Conservation (phyloP, 768 basidiomycete species). For the Mycena crocata region DNA sequence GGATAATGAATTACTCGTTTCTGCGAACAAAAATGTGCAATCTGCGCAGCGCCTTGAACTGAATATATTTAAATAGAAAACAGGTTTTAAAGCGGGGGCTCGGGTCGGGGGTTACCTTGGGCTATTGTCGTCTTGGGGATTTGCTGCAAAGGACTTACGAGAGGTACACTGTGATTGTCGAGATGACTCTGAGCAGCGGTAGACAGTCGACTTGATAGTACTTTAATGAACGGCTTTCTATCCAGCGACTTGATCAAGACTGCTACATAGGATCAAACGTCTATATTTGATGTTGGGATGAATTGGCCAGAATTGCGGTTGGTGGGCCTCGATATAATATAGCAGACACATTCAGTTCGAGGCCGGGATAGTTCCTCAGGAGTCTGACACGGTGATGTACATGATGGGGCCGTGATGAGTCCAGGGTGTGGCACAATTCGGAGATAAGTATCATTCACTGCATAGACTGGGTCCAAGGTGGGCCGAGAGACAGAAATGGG, state of each 20-base stretch:
- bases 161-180: constrained; percentile 8
- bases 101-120: not conserved
- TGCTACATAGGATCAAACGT: constrained; percentile 23
- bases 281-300: not conserved
- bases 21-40: not conserved
- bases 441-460: constrained; percentile 16
- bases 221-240: constrained; percentile 18
- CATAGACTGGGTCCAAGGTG: not conserved
- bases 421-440: not conserved
- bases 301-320: not conserved
- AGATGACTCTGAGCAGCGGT: not conserved
- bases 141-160: not conserved
- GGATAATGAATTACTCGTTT: not conserved
- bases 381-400: constrained; percentile 13
- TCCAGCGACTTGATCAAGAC: constrained; percentile 8
- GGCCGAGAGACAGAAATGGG: not conserved
- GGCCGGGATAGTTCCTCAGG: not conserved
- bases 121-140: not conserved
- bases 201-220: not conserved
- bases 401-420: constrained; percentile 17
- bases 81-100: too few relatives aligned
- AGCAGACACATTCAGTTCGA: not conserved
- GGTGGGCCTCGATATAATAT: not conserved
- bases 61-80: not conserved
- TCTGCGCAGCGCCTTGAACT: not conserved